A percentile compares a stretch with the other conserved stretches of the same genome.
These are phyloP conservation scores for Exophiala bonariae DNA, from an alignment of 2,329 filamentous ascomycete species.

Conservation along the genomic window DNA sequence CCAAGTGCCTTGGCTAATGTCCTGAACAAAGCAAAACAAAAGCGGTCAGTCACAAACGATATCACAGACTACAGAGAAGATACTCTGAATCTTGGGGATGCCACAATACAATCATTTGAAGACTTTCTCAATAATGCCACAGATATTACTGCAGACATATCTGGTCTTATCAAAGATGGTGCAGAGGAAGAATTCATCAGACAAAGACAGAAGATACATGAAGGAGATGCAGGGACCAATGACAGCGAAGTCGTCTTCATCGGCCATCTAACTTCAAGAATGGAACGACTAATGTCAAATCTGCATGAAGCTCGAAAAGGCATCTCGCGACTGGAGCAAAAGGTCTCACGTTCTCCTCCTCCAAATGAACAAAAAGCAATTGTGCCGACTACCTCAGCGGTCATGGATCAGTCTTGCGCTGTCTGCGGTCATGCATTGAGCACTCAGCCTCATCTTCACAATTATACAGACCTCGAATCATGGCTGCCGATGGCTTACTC, in stretches of 20 bases:
- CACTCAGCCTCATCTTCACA: constrained; percentile 5
- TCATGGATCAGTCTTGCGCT: constrained; percentile 7
- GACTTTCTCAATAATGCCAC: constrained; percentile 35
- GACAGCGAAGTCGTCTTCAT: constrained; percentile 30
- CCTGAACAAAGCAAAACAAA: constrained; percentile 40
- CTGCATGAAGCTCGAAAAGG: constrained; percentile 43
- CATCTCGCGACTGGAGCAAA: constrained; percentile 39
- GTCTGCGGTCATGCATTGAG: constrained; percentile 12
- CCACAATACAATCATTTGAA: constrained; percentile 47
- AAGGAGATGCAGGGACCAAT: constrained; percentile 23
- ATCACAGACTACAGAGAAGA: constrained; percentile 26
- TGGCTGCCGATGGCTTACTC: constrained; percentile 53
- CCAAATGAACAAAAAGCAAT: constrained; percentile 8
- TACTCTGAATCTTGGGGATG: constrained; percentile 41
- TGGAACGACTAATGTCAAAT: constrained; percentile 40
- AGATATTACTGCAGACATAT: constrained; percentile 24
- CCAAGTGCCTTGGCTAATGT: constrained; percentile 44
- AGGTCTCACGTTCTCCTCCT: constrained; percentile 30
- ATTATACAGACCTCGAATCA: constrained; percentile 39
- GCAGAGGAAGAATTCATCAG: constrained; percentile 29
- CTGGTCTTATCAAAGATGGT: constrained; percentile 29
- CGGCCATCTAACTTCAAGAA: constrained; percentile 40
- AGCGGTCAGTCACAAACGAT: constrained; percentile 12
- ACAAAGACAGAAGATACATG: constrained; percentile 6
- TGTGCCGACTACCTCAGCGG: neutral